phyloP scores from a whole-genome alignment of 1,284 basidiomycete species.

The Thecaphora thlaspeos region DNA sequence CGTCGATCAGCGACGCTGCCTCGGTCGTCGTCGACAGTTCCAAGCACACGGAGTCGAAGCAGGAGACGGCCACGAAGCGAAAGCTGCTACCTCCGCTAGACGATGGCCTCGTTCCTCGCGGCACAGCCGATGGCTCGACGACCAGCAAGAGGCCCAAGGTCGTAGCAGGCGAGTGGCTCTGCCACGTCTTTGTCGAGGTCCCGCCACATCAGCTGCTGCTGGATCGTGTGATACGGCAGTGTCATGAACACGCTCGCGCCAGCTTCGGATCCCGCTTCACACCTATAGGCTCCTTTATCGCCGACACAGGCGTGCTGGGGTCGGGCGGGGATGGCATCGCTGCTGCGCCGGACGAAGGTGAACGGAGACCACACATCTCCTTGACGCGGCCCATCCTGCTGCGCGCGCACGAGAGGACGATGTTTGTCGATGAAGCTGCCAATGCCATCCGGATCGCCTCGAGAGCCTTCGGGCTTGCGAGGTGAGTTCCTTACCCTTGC shows the following conservation, averaged over 20 bases:
- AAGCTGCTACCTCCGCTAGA: conserved; percentile 16
- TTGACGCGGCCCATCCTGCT: conserved; percentile 37
- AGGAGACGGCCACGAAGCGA: background rate
- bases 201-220: background rate
- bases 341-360: background rate
- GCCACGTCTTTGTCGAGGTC: conserved; percentile 29
- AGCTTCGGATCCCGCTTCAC: background rate
- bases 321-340: background rate
- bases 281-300: too few species aligned
- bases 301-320: too few species aligned
- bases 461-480: background rate
- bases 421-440: conserved; percentile 15
- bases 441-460: background rate
- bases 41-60: too few species aligned
- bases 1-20: background rate
- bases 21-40: too few species aligned
- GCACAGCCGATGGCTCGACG: background rate
- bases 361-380: conserved; percentile 22
- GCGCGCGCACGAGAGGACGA: conserved; percentile 23
- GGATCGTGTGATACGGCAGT: background rate
- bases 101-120: conserved; percentile 1
- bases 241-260: background rate
- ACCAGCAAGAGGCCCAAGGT: background rate
- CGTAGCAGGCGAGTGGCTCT: conserved; percentile 30
- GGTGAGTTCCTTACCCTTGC: background rate